A percentile compares a stretch with the other conserved stretches of the same genome.
phyloP scores from a whole-genome alignment of 2,329 filamentous ascomycete genomes.

The Eutypella sp. region DNA sequence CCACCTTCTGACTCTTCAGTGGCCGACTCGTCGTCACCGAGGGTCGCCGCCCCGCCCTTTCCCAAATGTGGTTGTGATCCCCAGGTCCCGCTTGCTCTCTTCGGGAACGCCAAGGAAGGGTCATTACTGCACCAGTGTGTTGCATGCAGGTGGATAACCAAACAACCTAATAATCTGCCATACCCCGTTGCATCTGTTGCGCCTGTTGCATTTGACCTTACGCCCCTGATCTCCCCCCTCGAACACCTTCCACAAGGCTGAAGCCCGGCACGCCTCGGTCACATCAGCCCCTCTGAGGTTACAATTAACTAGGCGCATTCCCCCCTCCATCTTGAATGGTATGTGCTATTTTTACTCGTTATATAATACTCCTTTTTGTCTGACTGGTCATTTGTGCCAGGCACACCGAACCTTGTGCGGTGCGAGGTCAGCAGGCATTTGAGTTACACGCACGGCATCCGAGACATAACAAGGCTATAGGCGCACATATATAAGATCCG shows the following conservation, averaged over 20 bases:
- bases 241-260: background rate
- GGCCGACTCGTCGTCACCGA: too few species aligned
- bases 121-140: background rate
- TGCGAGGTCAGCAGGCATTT: background rate
- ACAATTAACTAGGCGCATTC: background rate
- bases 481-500: background rate
- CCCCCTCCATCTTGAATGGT: background rate
- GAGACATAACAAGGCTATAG: background rate
- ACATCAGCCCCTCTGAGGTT: background rate
- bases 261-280: background rate
- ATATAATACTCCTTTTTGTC: background rate
- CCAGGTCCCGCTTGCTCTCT: background rate
- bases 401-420: conserved; percentile 1
- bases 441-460: background rate
- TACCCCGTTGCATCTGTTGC: background rate
- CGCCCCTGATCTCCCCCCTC: background rate
- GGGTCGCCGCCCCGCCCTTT: background rate
- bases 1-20: background rate
- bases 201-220: background rate
- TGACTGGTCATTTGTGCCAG: conserved; percentile 2
- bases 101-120: background rate
- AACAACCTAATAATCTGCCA: background rate
- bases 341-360: background rate
- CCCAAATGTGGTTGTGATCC: background rate
- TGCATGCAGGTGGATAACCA: background rate